These are phyloP conservation scores for Botryosphaeria dothidea DNA, from an alignment of 2,329 filamentous ascomycete species.

Conservation along the genomic window DNA sequence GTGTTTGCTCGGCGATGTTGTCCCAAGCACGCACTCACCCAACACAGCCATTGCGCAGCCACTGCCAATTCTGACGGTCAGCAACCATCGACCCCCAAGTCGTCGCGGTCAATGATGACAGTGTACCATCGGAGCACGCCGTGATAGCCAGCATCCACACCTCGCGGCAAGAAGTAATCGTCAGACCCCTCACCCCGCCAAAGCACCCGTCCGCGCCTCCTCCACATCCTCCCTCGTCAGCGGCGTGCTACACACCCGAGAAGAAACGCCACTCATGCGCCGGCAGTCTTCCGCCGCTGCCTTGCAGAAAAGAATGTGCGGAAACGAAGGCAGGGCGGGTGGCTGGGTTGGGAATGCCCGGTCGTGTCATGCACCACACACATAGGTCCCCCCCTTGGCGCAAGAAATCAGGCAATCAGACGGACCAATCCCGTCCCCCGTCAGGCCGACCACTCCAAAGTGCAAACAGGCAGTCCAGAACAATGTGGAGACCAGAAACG, in stretches of 20 bases:
- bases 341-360: too few species aligned
- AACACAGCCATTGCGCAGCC: neutral
- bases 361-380: too few species aligned
- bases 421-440: too few species aligned
- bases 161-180: neutral
- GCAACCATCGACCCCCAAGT: neutral
- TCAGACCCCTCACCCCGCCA: neutral
- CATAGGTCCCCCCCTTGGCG: too few species aligned
- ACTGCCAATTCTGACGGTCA: neutral
- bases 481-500: neutral
- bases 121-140: neutral
- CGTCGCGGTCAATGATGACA: neutral
- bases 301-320: neutral
- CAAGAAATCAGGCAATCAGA: too few species aligned
- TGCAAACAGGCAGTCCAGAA: neutral
- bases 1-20: neutral
- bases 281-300: neutral
- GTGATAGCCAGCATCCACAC: neutral
- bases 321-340: neutral
- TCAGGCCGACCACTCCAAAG: too few species aligned
- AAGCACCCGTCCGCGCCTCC: neutral
- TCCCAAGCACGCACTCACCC: too few species aligned
- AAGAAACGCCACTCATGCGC: neutral
- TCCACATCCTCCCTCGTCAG: neutral
- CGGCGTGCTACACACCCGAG: neutral